These are phyloP conservation scores for Podospora tetraspora DNA, from an alignment of 495 filamentous ascomycete species.

Conservation along the genomic window DNA sequence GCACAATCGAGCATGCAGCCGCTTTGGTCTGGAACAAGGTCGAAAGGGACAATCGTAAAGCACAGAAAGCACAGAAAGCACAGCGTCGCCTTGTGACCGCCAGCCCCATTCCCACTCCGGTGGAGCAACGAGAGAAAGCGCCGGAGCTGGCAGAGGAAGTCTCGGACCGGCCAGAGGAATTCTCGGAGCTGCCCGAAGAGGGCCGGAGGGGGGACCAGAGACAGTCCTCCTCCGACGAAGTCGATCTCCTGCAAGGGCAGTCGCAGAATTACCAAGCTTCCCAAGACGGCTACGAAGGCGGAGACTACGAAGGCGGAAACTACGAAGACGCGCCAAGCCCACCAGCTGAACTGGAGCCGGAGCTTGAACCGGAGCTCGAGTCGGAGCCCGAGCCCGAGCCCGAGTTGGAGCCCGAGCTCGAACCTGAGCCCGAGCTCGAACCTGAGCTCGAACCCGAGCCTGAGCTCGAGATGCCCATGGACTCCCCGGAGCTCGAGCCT, in stretches of 20 bases:
- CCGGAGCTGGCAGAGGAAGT: too few species aligned
- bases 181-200: not conserved
- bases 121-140: too few species aligned
- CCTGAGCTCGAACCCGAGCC: not conserved
- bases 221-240: not conserved
- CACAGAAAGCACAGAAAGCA: too few species aligned
- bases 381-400: not conserved
- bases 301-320: constrained; percentile 1
- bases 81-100: not conserved
- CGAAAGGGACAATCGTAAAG: not conserved
- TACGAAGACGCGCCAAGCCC: not conserved
- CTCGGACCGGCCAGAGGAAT: too few species aligned
- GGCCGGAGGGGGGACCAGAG: not conserved
- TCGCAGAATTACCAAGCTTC: constrained; percentile 4
- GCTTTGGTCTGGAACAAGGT: not conserved
- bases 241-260: not conserved
- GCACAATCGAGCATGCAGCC: not conserved
- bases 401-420: not conserved
- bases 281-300: not conserved
- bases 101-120: not conserved
- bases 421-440: not conserved
- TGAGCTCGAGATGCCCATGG: not conserved
- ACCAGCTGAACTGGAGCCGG: not conserved
- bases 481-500: not conserved
- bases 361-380: not conserved